Base-by-base conservation (phyloP, 2,329 filamentous ascomycete genomes). In the Dactylellina sp. region DNA sequence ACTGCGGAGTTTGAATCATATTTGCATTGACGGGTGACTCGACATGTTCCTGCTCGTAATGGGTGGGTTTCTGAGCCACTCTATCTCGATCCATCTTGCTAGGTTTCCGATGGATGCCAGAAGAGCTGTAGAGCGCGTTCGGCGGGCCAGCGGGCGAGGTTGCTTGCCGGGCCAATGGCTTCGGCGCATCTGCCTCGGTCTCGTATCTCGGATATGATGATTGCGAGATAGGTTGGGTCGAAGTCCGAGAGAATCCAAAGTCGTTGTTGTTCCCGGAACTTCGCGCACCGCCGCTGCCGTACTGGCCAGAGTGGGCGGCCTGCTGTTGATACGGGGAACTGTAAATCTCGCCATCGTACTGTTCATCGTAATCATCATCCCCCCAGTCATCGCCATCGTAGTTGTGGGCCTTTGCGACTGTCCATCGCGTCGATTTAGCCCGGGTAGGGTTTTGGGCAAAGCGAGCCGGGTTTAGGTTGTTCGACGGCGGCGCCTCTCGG, bases 331-430 rank as follows among this genome's bases (percentile, higher is more conserved):
- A 71, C 16, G 60, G 46, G 14, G 60, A 64, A 22, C 22, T 61
- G 28, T 75, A 66, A 25, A 60, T 61, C n/a, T 74, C 59, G 28
- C 25, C 47, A 24, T 44, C 40, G 53, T 74, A 65, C 11, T 60
- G 44, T 40, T 75, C 61, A 14, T 62, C 61, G 20, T 62, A 63
- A 35, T 75, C 61, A 12, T 75, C 70, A 9, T 66, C 62, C 0
- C 61, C 70, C 70, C 70, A 75, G 25, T 68, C 70, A 47, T 75
- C 62, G 28, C 70, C 70, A 20, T 68, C 70, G 35, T 75, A 75
- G 25, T 63, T 75, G 52, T 66, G 53, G n/a, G 56, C 25, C 32
- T 68, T 61, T 25, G 70, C 70, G 28, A 46, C 61, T 6, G 61
- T 75, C 70, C 70, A 75, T 63, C 62, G 59, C 35, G 61, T 66